These are phyloP conservation scores for Nicotiana rustica DNA, from an alignment of 305 asterid genomes.

Conservation along the genomic window DNA sequence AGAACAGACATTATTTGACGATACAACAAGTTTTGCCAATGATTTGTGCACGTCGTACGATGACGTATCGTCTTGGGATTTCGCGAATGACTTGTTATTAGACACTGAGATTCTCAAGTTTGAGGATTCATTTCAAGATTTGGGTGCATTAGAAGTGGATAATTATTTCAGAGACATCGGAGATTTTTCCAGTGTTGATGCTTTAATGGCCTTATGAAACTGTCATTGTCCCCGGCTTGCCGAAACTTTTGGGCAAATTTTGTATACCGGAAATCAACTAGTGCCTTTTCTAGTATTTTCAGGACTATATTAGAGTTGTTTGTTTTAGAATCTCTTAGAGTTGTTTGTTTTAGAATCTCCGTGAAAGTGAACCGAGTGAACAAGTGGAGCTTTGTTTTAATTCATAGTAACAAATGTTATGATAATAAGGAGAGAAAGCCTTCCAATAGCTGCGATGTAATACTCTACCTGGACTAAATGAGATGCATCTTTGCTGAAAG, in stretches of 20 bases:
- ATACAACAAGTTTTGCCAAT: background rate
- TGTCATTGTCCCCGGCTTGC: slow-evolving; percentile 12
- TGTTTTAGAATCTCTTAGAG: background rate
- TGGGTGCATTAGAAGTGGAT: slow-evolving; percentile 35
- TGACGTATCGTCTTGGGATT: slow-evolving; percentile 28
- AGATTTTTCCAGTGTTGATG: slow-evolving; percentile 34
- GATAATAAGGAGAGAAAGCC: background rate
- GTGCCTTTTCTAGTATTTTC: background rate
- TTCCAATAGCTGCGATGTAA: background rate
- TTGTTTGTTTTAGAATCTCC: slow-evolving; percentile 16
- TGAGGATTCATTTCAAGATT: slow-evolving; percentile 32
- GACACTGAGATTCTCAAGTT: slow-evolving; percentile 3
- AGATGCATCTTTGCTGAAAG: background rate
- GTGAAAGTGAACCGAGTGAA: slow-evolving; percentile 29
- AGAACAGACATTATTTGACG: slow-evolving; percentile 36
- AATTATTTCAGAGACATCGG: slow-evolving; percentile 27
- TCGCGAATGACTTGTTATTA: background rate
- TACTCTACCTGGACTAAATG: slow-evolving; percentile 29
- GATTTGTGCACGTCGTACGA: slow-evolving; percentile 16
- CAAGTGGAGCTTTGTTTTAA: background rate
- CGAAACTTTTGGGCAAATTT: slow-evolving; percentile 37
- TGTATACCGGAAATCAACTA: slow-evolving; percentile 24
- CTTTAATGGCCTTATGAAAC: slow-evolving; percentile 28
- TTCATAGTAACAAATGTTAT: background rate
- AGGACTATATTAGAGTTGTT: background rate